These are phyloP conservation scores for Aspergillus sparsus DNA, from an alignment of 495 filamentous ascomycete genomes.

Conservation along the genomic window DNA sequence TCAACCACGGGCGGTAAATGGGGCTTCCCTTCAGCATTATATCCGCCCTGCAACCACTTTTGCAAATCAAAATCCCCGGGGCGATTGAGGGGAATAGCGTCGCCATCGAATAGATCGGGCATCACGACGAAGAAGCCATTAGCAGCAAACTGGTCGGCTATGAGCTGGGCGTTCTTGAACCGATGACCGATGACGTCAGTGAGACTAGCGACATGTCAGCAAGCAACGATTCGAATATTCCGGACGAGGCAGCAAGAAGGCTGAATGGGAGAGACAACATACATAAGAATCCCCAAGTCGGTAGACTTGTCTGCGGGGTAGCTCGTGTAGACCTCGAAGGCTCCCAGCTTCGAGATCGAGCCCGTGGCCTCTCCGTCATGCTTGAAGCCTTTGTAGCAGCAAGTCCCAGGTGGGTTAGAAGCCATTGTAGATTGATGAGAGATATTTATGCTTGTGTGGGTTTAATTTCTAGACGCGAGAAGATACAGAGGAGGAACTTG, in stretches of 20 bases:
- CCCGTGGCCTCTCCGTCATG: constrained; percentile 31
- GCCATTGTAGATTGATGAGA: constrained; percentile 1
- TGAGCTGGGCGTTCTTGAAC: constrained; percentile 34
- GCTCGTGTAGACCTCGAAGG: constrained; percentile 29
- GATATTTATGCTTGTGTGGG: background rate
- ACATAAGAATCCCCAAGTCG: constrained; percentile 30
- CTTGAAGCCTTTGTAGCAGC: constrained; percentile 15
- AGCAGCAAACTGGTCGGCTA: constrained; percentile 72
- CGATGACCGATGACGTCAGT: constrained; percentile 35
- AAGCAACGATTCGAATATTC: too few species aligned
- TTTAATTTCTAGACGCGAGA: background rate
- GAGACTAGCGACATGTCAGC: constrained; percentile 6
- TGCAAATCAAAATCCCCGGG: constrained; percentile 32
- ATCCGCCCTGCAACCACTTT: constrained; percentile 24
- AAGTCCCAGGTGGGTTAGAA: constrained; percentile 7
- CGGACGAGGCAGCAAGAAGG: background rate
- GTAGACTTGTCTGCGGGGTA: constrained; percentile 33
- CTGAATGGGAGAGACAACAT: background rate
- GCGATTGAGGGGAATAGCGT: constrained; percentile 30
- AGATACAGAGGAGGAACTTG: too few species aligned
- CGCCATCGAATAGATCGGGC: constrained; percentile 49
- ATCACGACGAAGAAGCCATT: constrained; percentile 74
- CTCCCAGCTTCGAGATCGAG: constrained; percentile 22
- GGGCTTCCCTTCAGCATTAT: constrained; percentile 12
- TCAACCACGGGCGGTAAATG: constrained; percentile 57